These are phyloP conservation scores for Vitis rotundifolia DNA, from an alignment of 164 flowering plant genomes.

Conservation along the genomic window DNA sequence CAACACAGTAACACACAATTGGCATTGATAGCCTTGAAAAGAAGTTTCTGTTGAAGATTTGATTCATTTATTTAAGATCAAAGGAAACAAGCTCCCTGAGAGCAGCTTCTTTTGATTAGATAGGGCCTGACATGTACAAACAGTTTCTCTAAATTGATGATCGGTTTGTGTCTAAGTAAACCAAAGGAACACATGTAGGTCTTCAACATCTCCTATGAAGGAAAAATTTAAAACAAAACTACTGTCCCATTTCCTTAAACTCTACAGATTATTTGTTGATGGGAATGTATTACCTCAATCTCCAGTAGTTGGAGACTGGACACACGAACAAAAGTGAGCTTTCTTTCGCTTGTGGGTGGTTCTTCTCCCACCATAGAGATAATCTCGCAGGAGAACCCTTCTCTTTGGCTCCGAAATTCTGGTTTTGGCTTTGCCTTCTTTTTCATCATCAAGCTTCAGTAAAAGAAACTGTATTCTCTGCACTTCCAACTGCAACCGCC, in stretches of 20 bases:
- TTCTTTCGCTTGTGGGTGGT: constrained; percentile 38
- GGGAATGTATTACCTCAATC: constrained; percentile 29
- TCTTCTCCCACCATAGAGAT: constrained; percentile 48
- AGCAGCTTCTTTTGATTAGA: constrained; percentile 10
- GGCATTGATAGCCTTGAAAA: neutral
- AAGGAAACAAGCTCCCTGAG: constrained; percentile 4
- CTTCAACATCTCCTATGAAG: constrained; percentile 2
- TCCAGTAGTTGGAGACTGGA: constrained; percentile 47
- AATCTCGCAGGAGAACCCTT: constrained; percentile 52
- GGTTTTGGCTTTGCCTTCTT: constrained; percentile 30
- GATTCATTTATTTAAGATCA: constrained; percentile 4
- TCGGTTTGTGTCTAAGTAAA: constrained; percentile 5
- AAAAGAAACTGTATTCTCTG: constrained; percentile 60
- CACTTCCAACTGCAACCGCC: constrained; percentile 64
- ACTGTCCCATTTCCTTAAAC: neutral
- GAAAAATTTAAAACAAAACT: constrained; percentile 14
- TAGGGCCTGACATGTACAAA: constrained; percentile 22
- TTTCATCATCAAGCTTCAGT: constrained; percentile 58
- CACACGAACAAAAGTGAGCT: constrained; percentile 47
- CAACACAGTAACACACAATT: neutral
- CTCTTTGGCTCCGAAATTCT: constrained; percentile 34
- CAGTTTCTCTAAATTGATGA: constrained; percentile 22
- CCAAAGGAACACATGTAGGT: neutral
- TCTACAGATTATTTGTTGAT: neutral
- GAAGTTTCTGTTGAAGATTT: neutral